Evolutionary conservation across 805 yeast species (phyloP).

Genomic region (Barnettozyma siamensis): DNA sequence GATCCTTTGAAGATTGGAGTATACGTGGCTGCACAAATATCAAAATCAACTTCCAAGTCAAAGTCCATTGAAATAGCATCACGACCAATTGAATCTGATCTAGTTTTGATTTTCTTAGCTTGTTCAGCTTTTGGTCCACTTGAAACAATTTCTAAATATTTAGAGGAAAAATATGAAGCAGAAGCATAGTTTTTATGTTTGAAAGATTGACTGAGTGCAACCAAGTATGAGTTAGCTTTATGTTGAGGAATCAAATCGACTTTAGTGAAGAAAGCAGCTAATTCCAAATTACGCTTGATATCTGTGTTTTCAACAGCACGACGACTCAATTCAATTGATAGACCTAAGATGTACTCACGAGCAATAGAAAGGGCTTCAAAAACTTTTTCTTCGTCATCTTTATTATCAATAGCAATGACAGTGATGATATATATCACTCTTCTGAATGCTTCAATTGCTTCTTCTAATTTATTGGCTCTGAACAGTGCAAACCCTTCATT

Average conservation of each 20-base stretch:
- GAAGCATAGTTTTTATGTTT: constrained; percentile 81
- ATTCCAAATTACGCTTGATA: constrained; percentile 80
- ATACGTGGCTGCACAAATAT: constrained; percentile 77
- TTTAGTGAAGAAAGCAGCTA: constrained; percentile 93
- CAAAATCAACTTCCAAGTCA: constrained; percentile 88
- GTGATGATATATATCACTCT: constrained; percentile 70
- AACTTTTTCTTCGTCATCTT: constrained; percentile 74
- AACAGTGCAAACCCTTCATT: constrained; percentile 77
- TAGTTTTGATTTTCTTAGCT: constrained; percentile 75
- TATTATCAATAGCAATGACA: constrained; percentile 62
- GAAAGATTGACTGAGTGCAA: constrained; percentile 91
- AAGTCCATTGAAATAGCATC: constrained; percentile 90
- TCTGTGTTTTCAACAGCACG: constrained; percentile 69
- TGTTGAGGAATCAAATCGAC: constrained; percentile 79
- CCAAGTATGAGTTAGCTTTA: constrained; percentile 81
- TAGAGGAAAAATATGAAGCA: constrained; percentile 86
- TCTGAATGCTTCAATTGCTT: constrained; percentile 77
- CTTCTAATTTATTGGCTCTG: constrained; percentile 75
- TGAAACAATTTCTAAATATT: constrained; percentile 63
- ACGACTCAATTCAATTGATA: constrained; percentile 86
- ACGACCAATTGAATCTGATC: constrained; percentile 71
- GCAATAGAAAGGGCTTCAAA: constrained; percentile 65
- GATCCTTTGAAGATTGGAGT: constrained; percentile 86
- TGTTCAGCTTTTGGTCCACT: constrained; percentile 82
- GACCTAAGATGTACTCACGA: constrained; percentile 87